These are phyloP conservation scores for Gastrolobium bilobum DNA, from an alignment of 306 rosid genomes.

Conservation along the genomic window DNA sequence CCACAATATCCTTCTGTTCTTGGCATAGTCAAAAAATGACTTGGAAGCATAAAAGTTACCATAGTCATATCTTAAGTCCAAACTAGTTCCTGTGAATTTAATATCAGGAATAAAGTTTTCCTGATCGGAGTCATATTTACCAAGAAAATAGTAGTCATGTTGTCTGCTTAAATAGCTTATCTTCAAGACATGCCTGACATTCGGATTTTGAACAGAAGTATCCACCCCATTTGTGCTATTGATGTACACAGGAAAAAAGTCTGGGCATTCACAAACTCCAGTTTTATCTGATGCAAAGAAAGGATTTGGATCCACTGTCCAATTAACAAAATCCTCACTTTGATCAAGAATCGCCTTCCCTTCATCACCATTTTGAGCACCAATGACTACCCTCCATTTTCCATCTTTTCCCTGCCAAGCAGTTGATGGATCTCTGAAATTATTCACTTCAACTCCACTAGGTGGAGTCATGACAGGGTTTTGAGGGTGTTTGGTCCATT, in stretches of 20 bases:
- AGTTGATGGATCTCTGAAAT: conserved; percentile 76
- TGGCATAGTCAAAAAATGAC: conserved; percentile 57
- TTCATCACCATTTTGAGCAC: conserved; percentile 55
- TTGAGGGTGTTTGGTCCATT: conserved; percentile 63
- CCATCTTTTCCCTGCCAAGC: conserved; percentile 67
- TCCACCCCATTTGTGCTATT: conserved; percentile 57
- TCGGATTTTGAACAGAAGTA: conserved; percentile 31
- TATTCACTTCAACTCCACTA: conserved; percentile 46
- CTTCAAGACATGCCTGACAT: conserved; percentile 59
- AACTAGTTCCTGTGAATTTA: conserved; percentile 47
- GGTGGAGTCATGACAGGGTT: conserved; percentile 65
- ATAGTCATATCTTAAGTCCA: conserved; percentile 49
- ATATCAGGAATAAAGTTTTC: conserved; percentile 54
- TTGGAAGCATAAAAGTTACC: conserved; percentile 59
- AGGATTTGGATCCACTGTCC: conserved; percentile 52
- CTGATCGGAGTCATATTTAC: conserved; percentile 53
- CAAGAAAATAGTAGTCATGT: conserved; percentile 58
- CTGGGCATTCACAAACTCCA: conserved; percentile 72
- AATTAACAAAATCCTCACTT: conserved; percentile 63
- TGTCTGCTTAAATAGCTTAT: conserved; percentile 41
- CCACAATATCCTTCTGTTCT: conserved; percentile 62
- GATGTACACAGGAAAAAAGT: conserved; percentile 60
- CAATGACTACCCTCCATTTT: conserved; percentile 64
- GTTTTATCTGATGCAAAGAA: conserved; percentile 52
- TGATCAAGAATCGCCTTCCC: conserved; percentile 57